These are phyloP conservation scores for Pochonia chlamydosporia DNA, from an alignment of 2,329 filamentous ascomycete species.

Conservation along the genomic window DNA sequence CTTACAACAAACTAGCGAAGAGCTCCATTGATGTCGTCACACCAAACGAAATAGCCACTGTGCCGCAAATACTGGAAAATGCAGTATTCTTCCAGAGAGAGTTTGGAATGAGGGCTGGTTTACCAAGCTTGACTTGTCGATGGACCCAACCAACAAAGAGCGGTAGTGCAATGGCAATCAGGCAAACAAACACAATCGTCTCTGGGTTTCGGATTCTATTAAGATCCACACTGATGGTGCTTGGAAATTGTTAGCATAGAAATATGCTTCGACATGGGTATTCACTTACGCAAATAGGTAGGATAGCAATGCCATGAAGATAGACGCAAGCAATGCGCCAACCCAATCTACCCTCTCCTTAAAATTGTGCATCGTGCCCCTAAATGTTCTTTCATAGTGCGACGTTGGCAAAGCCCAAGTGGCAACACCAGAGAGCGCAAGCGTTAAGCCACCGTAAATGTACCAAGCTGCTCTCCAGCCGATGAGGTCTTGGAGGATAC, in stretches of 20 bases:
- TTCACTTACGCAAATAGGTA: conserved; percentile 47
- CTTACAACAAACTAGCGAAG: conserved; percentile 43
- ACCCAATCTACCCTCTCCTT: conserved; percentile 47
- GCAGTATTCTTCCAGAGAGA: conserved; percentile 52
- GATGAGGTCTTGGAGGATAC: conserved; percentile 38
- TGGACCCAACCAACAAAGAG: conserved; percentile 50
- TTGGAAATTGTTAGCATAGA: conserved; percentile 6
- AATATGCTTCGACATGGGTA: background rate
- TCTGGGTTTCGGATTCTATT: conserved; percentile 34
- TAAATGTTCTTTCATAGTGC: conserved; percentile 16
- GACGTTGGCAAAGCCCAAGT: conserved; percentile 29
- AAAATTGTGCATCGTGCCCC: conserved; percentile 15
- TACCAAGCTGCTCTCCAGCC: conserved; percentile 46
- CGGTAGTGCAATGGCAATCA: conserved; percentile 37
- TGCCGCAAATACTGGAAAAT: conserved; percentile 51
- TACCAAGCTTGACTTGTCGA: conserved; percentile 35
- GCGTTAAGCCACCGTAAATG: conserved; percentile 26
- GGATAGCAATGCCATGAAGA: conserved; percentile 40
- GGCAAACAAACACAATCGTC: conserved; percentile 39
- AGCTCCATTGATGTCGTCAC: conserved; percentile 41
- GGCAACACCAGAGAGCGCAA: conserved; percentile 28
- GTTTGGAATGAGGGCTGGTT: conserved; percentile 56
- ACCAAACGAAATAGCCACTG: conserved; percentile 38
- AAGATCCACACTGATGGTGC: conserved; percentile 30
- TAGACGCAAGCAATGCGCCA: conserved; percentile 40